Conservation (phyloP, 169 alveolate genomes). For the Cryptosporidium sp. region DNA sequence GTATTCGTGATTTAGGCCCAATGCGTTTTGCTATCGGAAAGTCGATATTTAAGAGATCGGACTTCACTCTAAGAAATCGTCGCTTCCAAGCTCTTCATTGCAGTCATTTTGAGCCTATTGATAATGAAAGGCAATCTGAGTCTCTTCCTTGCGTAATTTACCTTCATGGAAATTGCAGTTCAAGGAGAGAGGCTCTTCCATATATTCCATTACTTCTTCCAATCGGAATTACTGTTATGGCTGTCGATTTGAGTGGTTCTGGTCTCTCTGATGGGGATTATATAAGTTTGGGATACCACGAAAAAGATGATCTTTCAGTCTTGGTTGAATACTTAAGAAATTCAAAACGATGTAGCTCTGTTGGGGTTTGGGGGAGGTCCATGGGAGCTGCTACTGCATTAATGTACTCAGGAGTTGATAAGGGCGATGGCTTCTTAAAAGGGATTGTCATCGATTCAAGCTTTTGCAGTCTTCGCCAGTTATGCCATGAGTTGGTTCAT, state of each 20-base stretch:
- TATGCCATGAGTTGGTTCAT: constrained; percentile 79
- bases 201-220: constrained; percentile 87
- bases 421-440: constrained; percentile 90
- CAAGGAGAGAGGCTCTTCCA: constrained; percentile 91
- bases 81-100: constrained; percentile 86
- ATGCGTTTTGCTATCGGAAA: constrained; percentile 81
- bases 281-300: constrained; percentile 91
- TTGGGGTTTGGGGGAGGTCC: constrained; percentile 94
- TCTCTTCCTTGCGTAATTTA: constrained; percentile 92
- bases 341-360: constrained; percentile 84
- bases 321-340: constrained; percentile 88
- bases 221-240: constrained; percentile 87
- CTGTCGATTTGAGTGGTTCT: constrained; percentile 92
- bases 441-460: constrained; percentile 92
- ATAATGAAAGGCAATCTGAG: constrained; percentile 79
- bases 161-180: constrained; percentile 92
- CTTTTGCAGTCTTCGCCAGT: constrained; percentile 79
- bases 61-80: constrained; percentile 84
- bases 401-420: constrained; percentile 83
- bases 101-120: constrained; percentile 92
- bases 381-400: constrained; percentile 96
- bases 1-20: constrained; percentile 84
- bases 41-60: constrained; percentile 83
- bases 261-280: constrained; percentile 87
- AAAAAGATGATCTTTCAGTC: constrained; percentile 87